Base-by-base conservation (phyloP, 1,284 basidiomycete species). In the Tetrapyrgos nigripes region DNA sequence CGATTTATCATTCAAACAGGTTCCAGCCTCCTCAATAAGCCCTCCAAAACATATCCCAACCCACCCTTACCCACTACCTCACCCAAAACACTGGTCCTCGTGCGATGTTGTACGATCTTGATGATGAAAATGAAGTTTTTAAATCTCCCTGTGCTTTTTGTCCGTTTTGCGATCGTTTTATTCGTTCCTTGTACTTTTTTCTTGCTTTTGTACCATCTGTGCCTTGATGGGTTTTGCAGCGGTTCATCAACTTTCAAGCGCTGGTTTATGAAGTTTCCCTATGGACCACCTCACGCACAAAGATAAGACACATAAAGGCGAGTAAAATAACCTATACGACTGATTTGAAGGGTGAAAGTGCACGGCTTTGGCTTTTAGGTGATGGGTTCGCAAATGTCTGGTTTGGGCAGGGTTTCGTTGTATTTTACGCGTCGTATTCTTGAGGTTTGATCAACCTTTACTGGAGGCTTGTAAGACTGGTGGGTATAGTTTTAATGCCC, bases 1-100 rank as follows among this genome's bases (percentile, higher is more conserved):
- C 21, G 48, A 10, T 33, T 14, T 33, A 6, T 44, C 11, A 21
- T 40, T 4, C 23, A 4, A 2, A 43, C 28, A 56, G 54, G 11
- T 56, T 56, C 54, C 54, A 56, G 33, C 54, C 54, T 43, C 54
- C 54, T 44, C 54, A 43, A 17, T 44, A 50, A 19, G 19, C 17
- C 37, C 14, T 33, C 37, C 37, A 17, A n/a, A 5, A 4, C 6
- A 11, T 40, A n/a, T 40, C 17, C 37, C 19, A 17, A 8, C 31
- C 9, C 8, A 8, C 14, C 14, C 14, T 14, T 33, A 8, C 31
- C 31, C 31, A 33, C 14, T 8, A n/a, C 37, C 13, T n/a, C 37
- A 40, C 37, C 37, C 37, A 40, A 40, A 40, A 40, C 4, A 9
- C 37, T 40, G 6, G 37, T n/a, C 17, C 19, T 11, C 37, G 37